Conservation (phyloP, 306 rosid species). For the Medicago ruthenica region DNA sequence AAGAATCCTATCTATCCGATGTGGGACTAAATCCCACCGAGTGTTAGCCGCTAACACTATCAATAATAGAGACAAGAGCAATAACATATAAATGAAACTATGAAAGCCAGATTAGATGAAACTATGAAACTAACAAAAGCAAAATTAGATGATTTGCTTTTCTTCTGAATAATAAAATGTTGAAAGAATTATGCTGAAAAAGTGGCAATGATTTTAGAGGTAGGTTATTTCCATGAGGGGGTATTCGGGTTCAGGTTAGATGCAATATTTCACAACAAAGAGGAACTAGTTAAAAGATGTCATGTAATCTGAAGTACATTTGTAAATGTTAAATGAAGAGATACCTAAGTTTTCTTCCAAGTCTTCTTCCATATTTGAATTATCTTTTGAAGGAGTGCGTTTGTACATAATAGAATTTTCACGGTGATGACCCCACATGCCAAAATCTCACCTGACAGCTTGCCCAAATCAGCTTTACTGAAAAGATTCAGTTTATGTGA, state of each 20-base stretch:
- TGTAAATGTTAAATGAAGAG: slow-evolving; percentile 26
- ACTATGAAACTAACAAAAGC: background rate
- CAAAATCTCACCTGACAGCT: slow-evolving; percentile 44
- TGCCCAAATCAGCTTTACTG: slow-evolving; percentile 37
- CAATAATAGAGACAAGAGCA: slow-evolving; percentile 9
- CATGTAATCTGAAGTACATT: slow-evolving; percentile 27
- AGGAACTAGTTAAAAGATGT: background rate
- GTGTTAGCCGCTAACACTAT: no score
- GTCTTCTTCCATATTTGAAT: slow-evolving; percentile 53
- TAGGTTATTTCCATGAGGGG: slow-evolving; percentile 3
- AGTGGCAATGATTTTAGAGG: slow-evolving; percentile 15
- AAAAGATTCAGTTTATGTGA: slow-evolving; percentile 18
- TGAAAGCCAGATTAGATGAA: slow-evolving; percentile 14
- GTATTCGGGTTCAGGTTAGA: slow-evolving; percentile 17
- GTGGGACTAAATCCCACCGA: no score
- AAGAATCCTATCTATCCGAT: no score
- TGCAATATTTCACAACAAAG: slow-evolving; percentile 29
- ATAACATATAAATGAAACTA: background rate
- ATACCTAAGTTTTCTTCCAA: slow-evolving; percentile 82
- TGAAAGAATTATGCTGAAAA: slow-evolving; percentile 21
- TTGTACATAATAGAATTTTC: slow-evolving; percentile 77
- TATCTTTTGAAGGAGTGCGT: slow-evolving; percentile 72
- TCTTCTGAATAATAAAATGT: slow-evolving; percentile 11
- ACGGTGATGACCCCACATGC: slow-evolving; percentile 74
- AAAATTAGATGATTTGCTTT: slow-evolving; percentile 26